Evolutionary conservation across 1,284 basidiomycete species (phyloP).

Genomic region (Coniophora puteana): DNA sequence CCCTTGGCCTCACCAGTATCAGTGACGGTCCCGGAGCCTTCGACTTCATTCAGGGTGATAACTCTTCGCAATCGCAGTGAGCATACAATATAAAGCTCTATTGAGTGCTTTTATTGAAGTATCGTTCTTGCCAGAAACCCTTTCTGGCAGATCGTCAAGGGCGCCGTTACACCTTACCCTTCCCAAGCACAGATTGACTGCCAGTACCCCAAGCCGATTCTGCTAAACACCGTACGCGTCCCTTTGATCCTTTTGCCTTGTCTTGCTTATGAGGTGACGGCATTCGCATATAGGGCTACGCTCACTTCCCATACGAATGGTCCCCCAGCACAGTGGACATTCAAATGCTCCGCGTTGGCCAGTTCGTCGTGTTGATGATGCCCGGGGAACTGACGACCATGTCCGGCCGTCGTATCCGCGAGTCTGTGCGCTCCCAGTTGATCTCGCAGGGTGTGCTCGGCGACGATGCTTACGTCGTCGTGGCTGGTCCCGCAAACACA

Average conservation of each 20-base stretch:
- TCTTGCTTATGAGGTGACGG: conserved; percentile 20
- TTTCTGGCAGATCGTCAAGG: conserved; percentile 80
- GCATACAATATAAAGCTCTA: conserved; percentile 15
- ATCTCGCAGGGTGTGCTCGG: conserved; percentile 61
- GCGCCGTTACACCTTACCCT: conserved; percentile 63
- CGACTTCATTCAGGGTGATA: conserved; percentile 78
- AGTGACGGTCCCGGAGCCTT: conserved; percentile 81
- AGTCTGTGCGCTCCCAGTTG: conserved; percentile 60
- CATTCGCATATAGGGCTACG: too few species aligned
- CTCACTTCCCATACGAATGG: conserved; percentile 72
- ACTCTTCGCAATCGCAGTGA: conserved; percentile 54
- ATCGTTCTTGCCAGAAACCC: conserved; percentile 53
- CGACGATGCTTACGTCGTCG: conserved; percentile 66
- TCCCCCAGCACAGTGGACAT: conserved; percentile 73
- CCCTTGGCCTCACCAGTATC: conserved; percentile 1
- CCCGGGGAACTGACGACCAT: conserved; percentile 68
- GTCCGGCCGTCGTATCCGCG: conserved; percentile 55
- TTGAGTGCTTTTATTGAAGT: conserved; percentile 2
- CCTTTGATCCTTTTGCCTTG: conserved; percentile 5
- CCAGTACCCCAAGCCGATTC: conserved; percentile 78
- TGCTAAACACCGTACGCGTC: conserved; percentile 61
- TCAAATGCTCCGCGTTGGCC: conserved; percentile 78
- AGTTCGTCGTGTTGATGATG: conserved; percentile 74
- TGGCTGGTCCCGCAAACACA: conserved; percentile 79
- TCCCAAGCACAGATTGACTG: conserved; percentile 62